Percentiles rank a stretch among this genome's conserved stretches.
phyloP scores from a whole-genome alignment of 2,329 filamentous ascomycete genomes.

The Mycosphaerella sp. region DNA sequence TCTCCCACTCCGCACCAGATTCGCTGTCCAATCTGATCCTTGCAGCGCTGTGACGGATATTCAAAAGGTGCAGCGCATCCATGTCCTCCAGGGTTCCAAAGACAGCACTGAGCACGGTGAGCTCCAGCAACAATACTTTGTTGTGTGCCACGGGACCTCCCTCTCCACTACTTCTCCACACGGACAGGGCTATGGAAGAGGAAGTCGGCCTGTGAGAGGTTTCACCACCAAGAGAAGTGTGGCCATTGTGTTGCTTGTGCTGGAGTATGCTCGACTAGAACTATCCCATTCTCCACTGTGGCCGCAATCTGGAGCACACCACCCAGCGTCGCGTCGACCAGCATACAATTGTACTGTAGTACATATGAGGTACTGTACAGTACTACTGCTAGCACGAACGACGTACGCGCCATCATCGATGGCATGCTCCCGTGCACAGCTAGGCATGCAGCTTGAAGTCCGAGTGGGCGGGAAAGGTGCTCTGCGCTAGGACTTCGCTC shows the following conservation, averaged over 20 bases:
- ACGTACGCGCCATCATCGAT: background rate
- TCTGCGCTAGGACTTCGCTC: background rate
- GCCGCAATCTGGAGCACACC: background rate
- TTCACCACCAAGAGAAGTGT: too few species aligned
- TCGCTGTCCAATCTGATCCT: constrained; percentile 2
- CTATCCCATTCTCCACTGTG: too few species aligned
- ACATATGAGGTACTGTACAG: too few species aligned
- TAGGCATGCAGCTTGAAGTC: constrained; percentile 1
- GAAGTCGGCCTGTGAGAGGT: too few species aligned
- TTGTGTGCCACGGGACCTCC: background rate
- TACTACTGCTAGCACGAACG: background rate
- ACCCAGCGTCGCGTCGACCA: background rate
- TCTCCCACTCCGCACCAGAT: constrained; percentile 3
- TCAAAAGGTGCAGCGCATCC: constrained; percentile 1
- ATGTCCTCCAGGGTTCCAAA: background rate
- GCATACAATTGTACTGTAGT: background rate
- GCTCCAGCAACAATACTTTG: background rate
- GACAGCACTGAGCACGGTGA: background rate
- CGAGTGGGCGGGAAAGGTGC: constrained; percentile 5
- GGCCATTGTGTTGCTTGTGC: background rate
- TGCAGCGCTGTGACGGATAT: constrained; percentile 4
- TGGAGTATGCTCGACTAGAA: background rate
- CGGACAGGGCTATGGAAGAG: too few species aligned
- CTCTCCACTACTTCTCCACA: too few species aligned
- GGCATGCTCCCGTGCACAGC: background rate